These are phyloP conservation scores for Lactifluus rugatus DNA, from an alignment of 768 basidiomycete species.

Conservation along the genomic window DNA sequence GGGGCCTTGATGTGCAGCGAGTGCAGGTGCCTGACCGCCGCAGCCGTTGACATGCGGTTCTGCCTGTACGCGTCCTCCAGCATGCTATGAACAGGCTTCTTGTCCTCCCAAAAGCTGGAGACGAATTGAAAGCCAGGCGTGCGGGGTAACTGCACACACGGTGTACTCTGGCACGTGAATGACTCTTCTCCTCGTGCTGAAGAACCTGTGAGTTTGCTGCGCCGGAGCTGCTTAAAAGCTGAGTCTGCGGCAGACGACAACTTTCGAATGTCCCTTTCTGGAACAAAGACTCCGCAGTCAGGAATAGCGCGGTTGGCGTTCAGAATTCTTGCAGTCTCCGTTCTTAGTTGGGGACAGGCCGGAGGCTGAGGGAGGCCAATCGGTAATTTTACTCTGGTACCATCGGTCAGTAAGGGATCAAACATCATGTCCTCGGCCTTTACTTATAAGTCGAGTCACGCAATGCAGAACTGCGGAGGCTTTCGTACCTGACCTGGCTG, in stretches of 20 bases:
- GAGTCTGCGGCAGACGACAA: slow-evolving; percentile 38
- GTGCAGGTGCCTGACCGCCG: slow-evolving; percentile 41
- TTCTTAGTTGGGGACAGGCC: slow-evolving; percentile 22
- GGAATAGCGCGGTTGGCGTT: slow-evolving; percentile 40
- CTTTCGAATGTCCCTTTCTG: slow-evolving; percentile 28
- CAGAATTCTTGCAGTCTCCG: slow-evolving; percentile 31
- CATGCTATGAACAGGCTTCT: slow-evolving; percentile 41
- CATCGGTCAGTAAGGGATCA: slow-evolving; percentile 2
- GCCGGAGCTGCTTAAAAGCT: slow-evolving; percentile 39
- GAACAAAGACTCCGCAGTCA: slow-evolving; percentile 42
- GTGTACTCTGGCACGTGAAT: slow-evolving; percentile 43
- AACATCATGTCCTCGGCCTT: neutral
- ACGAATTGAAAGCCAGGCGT: slow-evolving; percentile 42
- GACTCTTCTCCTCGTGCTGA: slow-evolving; percentile 36
- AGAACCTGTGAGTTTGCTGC: slow-evolving; percentile 29
- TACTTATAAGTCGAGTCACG: slow-evolving; percentile 36
- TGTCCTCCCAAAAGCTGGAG: slow-evolving; percentile 51
- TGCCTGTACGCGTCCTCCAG: slow-evolving; percentile 48
- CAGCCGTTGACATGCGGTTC: slow-evolving; percentile 46
- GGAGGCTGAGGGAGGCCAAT: slow-evolving; percentile 41
- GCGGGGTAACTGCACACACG: slow-evolving; percentile 38
- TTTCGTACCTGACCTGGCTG: slow-evolving; percentile 32
- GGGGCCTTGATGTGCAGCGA: slow-evolving; percentile 38
- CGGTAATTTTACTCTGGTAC: slow-evolving; percentile 37
- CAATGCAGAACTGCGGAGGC: slow-evolving; percentile 39